phyloP scores from a whole-genome alignment of 2,329 filamentous ascomycete genomes.

The Trematosphaeria pertusa region DNA sequence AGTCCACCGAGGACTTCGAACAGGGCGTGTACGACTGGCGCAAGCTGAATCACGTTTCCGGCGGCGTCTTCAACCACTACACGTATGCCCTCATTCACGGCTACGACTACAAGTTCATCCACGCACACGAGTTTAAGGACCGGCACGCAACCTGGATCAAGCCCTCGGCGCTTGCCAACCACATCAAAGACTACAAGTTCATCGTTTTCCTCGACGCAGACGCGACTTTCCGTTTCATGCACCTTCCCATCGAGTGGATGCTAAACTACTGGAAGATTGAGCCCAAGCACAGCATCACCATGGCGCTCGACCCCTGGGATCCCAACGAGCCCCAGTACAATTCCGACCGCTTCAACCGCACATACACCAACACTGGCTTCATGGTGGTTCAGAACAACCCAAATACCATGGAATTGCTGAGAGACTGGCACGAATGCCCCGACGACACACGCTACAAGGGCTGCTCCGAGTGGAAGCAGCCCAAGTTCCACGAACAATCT shows the following conservation, averaged over 20 bases:
- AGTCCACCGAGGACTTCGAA: constrained; percentile 39
- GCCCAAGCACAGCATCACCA: constrained; percentile 52
- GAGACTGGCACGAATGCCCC: constrained; percentile 56
- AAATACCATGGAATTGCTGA: constrained; percentile 57
- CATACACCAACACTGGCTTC: constrained; percentile 61
- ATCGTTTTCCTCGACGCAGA: constrained; percentile 60
- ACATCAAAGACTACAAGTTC: constrained; percentile 50
- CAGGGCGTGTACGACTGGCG: constrained; percentile 45
- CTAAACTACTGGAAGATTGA: constrained; percentile 58
- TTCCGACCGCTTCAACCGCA: constrained; percentile 51
- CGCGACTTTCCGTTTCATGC: constrained; percentile 54
- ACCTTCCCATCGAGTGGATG: constrained; percentile 59
- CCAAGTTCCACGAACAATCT: constrained; percentile 49
- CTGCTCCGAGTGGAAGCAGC: constrained; percentile 48
- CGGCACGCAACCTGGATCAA: constrained; percentile 59
- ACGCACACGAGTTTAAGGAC: constrained; percentile 49
- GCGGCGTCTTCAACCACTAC: constrained; percentile 49
- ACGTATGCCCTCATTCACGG: constrained; percentile 54
- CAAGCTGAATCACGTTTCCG: constrained; percentile 45
- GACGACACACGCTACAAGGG: constrained; percentile 43
- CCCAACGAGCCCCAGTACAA: constrained; percentile 44
- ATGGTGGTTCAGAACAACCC: constrained; percentile 61
- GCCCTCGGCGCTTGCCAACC: constrained; percentile 45
- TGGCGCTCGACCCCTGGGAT: constrained; percentile 54
- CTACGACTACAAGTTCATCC: constrained; percentile 58